phyloP scores from a whole-genome alignment of 192 early-diverging fungal genomes.

The Fimicolochytrium jonesii region DNA sequence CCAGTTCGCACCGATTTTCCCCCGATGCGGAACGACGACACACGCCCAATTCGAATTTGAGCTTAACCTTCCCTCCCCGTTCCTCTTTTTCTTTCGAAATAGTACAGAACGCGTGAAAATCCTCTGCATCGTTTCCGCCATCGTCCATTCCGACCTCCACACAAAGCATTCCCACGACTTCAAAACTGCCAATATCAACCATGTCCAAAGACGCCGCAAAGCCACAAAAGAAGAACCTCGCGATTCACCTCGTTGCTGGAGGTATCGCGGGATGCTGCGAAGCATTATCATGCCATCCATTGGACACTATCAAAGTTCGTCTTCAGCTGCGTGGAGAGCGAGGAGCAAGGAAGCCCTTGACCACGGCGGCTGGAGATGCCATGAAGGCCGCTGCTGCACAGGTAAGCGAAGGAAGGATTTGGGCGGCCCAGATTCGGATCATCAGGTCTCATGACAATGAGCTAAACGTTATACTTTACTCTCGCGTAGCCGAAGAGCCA shows the following conservation, averaged over 20 bases:
- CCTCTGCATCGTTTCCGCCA: too few species aligned
- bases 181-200: neutral
- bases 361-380: conserved; percentile 24
- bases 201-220: neutral
- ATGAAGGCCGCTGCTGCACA: conserved; percentile 55
- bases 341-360: conserved; percentile 12
- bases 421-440: neutral
- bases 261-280: conserved; percentile 90
- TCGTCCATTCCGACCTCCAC: neutral
- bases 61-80: neutral
- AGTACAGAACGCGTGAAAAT: neutral
- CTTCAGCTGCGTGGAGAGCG: conserved; percentile 77
- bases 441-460: too few species aligned
- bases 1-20: neutral
- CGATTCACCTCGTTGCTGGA: conserved; percentile 81
- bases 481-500: conserved; percentile 30
- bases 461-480: too few species aligned
- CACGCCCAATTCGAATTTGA: too few species aligned
- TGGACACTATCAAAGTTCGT: conserved; percentile 98
- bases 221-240: conserved; percentile 53
- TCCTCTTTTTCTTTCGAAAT: neutral
- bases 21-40: too few species aligned
- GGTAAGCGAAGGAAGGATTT: conserved; percentile 44
- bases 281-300: conserved; percentile 81
- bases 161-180: neutral